Evolutionary conservation across 495 filamentous ascomycete genomes (phyloP).

Genomic region (Margaritispora aquatica): DNA sequence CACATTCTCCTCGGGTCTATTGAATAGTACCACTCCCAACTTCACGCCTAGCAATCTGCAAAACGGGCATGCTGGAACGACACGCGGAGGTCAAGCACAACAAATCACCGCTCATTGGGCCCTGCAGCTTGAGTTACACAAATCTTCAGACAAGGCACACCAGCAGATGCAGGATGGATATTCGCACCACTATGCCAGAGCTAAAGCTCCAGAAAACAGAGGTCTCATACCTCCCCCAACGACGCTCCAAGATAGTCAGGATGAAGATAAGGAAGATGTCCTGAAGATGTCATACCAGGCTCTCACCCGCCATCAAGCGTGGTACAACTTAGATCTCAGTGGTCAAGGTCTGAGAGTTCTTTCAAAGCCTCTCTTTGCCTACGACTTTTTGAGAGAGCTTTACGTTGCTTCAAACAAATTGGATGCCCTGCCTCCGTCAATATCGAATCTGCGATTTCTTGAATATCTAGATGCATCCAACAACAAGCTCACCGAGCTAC

Average conservation of each 20-base stretch:
- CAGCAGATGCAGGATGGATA: conserved; percentile 57
- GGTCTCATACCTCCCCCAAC: conserved; percentile 26
- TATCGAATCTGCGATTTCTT: conserved; percentile 75
- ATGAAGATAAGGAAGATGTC: conserved; percentile 53
- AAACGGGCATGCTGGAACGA: conserved; percentile 58
- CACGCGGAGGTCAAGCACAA: conserved; percentile 36
- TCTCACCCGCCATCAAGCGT: conserved; percentile 59
- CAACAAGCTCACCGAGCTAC: conserved; percentile 77
- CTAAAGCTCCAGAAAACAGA: conserved; percentile 47
- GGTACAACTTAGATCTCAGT: conserved; percentile 87
- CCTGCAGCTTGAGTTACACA: conserved; percentile 73
- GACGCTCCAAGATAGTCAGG: conserved; percentile 45
- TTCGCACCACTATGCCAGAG: conserved; percentile 47
- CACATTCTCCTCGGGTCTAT: conserved; percentile 66
- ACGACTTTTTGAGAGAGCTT: conserved; percentile 79
- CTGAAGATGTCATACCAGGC: conserved; percentile 49
- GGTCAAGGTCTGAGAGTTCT: conserved; percentile 86
- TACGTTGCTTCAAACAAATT: conserved; percentile 91
- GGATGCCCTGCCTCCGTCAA: conserved; percentile 61
- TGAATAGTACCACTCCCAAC: conserved; percentile 67
- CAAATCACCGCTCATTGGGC: conserved; percentile 80
- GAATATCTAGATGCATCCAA: conserved; percentile 78
- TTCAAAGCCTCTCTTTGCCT: conserved; percentile 70
- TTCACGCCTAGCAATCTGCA: conserved; percentile 68
- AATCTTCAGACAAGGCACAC: conserved; percentile 61